A percentile compares a stretch with the other conserved stretches of the same genome.
phyloP scores from a whole-genome alignment of 139 green algal genomes.

The Bryopsis sp. region DNA sequence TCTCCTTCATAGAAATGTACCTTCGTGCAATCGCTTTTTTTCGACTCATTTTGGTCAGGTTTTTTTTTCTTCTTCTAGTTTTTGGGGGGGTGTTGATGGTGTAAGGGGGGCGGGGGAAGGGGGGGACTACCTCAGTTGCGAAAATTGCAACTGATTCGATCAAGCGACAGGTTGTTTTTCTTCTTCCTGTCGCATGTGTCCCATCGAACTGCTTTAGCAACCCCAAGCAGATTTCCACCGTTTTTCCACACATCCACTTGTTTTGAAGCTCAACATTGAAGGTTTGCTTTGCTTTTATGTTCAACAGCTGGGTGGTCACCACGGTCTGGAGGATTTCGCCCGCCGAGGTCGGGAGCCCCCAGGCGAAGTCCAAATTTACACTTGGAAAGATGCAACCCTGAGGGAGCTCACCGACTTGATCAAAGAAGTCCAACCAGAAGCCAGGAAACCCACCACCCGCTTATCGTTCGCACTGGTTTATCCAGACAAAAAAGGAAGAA shows the following conservation, averaged over 20 bases:
- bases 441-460: constrained; percentile 27
- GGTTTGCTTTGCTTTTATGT: background rate
- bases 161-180: background rate
- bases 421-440: constrained; percentile 50
- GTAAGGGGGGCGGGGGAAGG: no score
- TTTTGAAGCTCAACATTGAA: background rate
- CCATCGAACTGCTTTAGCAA: background rate
- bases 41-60: no score
- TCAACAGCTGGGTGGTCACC: constrained; percentile 44
- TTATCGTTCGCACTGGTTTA: constrained; percentile 87
- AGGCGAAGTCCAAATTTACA: constrained; percentile 75
- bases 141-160: no score
- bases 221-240: background rate
- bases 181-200: background rate
- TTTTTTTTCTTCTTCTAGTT: no score
- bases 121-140: no score
- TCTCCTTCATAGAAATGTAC: no score
- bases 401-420: constrained; percentile 84
- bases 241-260: background rate
- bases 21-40: no score
- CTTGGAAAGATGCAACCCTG: constrained; percentile 86
- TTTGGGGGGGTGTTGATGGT: no score
- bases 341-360: constrained; percentile 27
- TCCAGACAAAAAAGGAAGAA: constrained; percentile 71
- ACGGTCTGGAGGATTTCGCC: constrained; percentile 58